Conservation (phyloP, 2,329 filamentous ascomycete species). For the Neofusicoccum laricinum region DNA sequence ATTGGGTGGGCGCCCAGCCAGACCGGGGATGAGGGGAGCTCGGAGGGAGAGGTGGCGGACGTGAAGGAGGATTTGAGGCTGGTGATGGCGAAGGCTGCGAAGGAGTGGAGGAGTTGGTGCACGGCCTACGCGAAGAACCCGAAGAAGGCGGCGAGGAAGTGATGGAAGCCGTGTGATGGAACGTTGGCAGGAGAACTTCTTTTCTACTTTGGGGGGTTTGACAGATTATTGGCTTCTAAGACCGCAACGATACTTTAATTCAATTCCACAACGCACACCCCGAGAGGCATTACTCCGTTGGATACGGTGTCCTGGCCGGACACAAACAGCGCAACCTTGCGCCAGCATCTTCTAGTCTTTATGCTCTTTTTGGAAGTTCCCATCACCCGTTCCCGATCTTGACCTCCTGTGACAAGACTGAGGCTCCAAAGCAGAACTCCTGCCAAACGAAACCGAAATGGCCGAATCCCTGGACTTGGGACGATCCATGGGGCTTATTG, state of each 20-base stretch:
- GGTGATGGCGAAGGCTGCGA: slow-evolving; percentile 39
- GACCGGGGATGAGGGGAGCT: slow-evolving; percentile 11
- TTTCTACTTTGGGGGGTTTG: neutral
- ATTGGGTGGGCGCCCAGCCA: slow-evolving; percentile 43
- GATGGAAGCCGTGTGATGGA: neutral
- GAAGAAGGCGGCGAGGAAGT: slow-evolving; percentile 41
- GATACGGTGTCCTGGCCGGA: no score
- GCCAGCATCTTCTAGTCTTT: neutral
- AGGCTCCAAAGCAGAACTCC: neutral
- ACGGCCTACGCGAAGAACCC: slow-evolving; percentile 37
- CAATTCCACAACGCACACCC: no score
- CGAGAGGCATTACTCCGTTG: no score
- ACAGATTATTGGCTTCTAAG: no score
- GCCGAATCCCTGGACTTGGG: neutral
- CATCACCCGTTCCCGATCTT: neutral
- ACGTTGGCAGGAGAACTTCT: neutral
- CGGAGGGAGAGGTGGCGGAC: slow-evolving; percentile 38
- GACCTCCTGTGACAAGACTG: neutral
- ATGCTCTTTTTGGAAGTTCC: neutral
- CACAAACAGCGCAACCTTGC: no score
- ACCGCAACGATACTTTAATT: no score
- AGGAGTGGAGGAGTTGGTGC: slow-evolving; percentile 41
- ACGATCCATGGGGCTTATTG: neutral
- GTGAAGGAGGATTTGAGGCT: slow-evolving; percentile 42
- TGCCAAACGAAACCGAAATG: neutral